A percentile compares a stretch with the other conserved stretches of the same genome.
Evolutionary conservation across 768 basidiomycete species (phyloP).

Genomic region (Rossbeevera mucosa): DNA sequence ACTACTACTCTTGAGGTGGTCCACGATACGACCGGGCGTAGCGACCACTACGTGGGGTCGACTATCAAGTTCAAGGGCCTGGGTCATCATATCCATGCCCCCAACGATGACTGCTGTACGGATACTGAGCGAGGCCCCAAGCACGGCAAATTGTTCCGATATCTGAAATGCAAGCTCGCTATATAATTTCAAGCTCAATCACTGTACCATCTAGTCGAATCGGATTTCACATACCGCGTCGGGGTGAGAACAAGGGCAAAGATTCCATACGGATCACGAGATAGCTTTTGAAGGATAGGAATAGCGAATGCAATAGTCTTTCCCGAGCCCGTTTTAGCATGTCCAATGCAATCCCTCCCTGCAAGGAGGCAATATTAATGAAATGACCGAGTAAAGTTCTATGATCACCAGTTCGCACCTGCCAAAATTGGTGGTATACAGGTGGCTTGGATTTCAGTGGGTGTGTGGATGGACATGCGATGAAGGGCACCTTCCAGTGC

Average conservation of each 20-base stretch:
- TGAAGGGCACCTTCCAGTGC: constrained; percentile 60
- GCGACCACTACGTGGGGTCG: constrained; percentile 93
- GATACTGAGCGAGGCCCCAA: constrained; percentile 77
- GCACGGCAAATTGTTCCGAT: constrained; percentile 89
- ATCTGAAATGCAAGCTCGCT: constrained; percentile 98
- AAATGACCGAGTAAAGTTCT: not conserved
- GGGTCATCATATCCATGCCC: constrained; percentile 97
- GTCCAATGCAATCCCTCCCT: constrained; percentile 96
- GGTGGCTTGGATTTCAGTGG: constrained; percentile 85
- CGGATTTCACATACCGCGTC: constrained; percentile 60
- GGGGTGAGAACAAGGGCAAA: constrained; percentile 93
- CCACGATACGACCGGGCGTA: constrained; percentile 92
- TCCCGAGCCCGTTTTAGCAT: constrained; percentile 96
- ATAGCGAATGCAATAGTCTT: constrained; percentile 97
- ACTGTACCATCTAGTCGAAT: not conserved
- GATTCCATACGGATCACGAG: constrained; percentile 89
- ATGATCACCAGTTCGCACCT: constrained; percentile 40
- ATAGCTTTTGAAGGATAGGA: constrained; percentile 87
- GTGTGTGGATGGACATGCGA: constrained; percentile 78
- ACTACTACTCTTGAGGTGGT: constrained; percentile 74
- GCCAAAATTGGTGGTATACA: constrained; percentile 85
- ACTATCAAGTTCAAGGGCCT: constrained; percentile 79
- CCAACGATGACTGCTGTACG: constrained; percentile 90
- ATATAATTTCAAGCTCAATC: constrained; percentile 1
- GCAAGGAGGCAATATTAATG: constrained; percentile 4